Evolutionary conservation across 1,284 basidiomycete species (phyloP).

Genomic region (Tremellales sp.): DNA sequence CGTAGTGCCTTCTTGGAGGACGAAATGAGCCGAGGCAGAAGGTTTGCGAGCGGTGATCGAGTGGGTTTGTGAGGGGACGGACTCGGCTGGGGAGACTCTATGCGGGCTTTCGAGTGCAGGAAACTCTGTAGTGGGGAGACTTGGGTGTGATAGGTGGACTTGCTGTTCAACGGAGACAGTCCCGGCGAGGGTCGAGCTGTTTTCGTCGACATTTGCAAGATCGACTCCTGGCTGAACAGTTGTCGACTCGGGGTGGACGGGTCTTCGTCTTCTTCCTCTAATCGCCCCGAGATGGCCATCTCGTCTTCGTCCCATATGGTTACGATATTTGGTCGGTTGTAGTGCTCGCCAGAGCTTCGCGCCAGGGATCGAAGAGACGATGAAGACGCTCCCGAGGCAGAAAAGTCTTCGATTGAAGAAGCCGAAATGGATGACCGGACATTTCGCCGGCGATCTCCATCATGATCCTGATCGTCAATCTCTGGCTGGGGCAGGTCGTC

Average conservation of each 20-base stretch:
- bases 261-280: conserved; percentile 18
- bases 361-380: conserved; percentile 31
- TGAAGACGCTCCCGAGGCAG: conserved; percentile 36
- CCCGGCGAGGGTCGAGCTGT: neutral
- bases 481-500: conserved; percentile 10
- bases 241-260: conserved; percentile 19
- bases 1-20: conserved; percentile 5
- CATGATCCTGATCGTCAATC: conserved; percentile 5
- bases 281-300: conserved; percentile 3
- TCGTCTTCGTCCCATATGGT: conserved; percentile 28
- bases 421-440: conserved; percentile 20
- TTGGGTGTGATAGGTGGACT: neutral
- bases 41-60: conserved; percentile 8
- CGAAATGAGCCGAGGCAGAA: conserved; percentile 16
- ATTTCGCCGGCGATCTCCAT: conserved; percentile 13
- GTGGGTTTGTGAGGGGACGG: conserved; percentile 2
- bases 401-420: conserved; percentile 34
- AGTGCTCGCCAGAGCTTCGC: conserved; percentile 23
- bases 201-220: conserved; percentile 8
- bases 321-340: conserved; percentile 18
- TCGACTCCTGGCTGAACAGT: conserved; percentile 10
- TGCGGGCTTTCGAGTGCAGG: conserved; percentile 1
- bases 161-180: conserved; percentile 1
- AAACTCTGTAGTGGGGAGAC: conserved; percentile 9
- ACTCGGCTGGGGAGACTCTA: no score